Percentiles rank a stretch among this genome's conserved stretches.
Conservation (phyloP, 371 early-diverging fungal species). For the Rhizopus stolonifer region DNA sequence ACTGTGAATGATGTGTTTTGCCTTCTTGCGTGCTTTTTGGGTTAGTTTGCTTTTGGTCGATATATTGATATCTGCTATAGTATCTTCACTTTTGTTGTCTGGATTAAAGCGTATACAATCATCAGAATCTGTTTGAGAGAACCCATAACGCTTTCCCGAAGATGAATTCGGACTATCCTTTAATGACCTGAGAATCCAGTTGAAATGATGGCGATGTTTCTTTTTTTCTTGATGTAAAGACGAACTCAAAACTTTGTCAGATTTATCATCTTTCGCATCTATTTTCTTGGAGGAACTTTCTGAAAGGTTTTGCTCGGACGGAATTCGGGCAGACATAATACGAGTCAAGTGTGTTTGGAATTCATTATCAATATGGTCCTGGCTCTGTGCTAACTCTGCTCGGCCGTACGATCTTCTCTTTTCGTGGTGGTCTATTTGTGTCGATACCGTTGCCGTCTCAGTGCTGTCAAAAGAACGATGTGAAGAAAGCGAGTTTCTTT, state of each 20-base stretch:
- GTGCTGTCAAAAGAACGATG: background rate
- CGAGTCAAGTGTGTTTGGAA: constrained; percentile 25
- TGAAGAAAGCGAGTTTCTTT: background rate
- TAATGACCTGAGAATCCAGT: constrained; percentile 8
- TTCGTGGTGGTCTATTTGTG: background rate
- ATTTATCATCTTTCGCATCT: too few species aligned
- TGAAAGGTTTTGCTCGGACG: constrained; percentile 3
- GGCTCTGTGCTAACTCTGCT: constrained; percentile 33
- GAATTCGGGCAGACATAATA: constrained; percentile 34
- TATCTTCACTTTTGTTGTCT: constrained; percentile 4
- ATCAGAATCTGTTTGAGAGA: constrained; percentile 43
- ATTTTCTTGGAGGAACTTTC: too few species aligned
- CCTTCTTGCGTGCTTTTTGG: constrained; percentile 23
- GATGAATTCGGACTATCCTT: constrained; percentile 14
- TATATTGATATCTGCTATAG: background rate
- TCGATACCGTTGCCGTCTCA: background rate
- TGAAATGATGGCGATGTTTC: background rate
- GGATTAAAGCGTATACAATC: constrained; percentile 23
- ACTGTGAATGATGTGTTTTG: constrained; percentile 36
- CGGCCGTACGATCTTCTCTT: constrained; percentile 25
- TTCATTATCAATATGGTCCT: constrained; percentile 19
- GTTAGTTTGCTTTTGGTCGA: background rate
- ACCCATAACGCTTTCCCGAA: constrained; percentile 37
- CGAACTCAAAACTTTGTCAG: too few species aligned
- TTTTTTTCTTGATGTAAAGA: too few species aligned